Evolutionary conservation across 2,329 filamentous ascomycete species (phyloP).

Genomic region (Cytospora schulzeri): DNA sequence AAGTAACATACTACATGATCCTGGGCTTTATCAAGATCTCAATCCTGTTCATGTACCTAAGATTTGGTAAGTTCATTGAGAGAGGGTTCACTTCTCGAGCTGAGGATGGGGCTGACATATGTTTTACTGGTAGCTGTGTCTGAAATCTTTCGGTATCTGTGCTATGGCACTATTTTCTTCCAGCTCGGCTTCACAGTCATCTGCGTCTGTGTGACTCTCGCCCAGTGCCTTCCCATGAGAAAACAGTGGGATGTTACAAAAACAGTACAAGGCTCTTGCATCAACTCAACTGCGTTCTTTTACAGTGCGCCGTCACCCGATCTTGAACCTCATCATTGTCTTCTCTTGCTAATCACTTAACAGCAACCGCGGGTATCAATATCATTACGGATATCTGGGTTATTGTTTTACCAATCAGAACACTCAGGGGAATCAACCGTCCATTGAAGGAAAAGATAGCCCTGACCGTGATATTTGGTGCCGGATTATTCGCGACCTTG

Average conservation of each 20-base stretch:
- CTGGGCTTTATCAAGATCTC: constrained; percentile 46
- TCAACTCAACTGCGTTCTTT: constrained; percentile 45
- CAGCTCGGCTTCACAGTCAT: constrained; percentile 44
- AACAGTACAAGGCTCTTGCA: constrained; percentile 40
- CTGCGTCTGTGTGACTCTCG: constrained; percentile 42
- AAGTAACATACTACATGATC: constrained; percentile 45
- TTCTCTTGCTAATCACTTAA: not conserved
- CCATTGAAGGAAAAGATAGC: constrained; percentile 52
- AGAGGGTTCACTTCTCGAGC: not conserved
- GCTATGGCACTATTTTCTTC: constrained; percentile 41
- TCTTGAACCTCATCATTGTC: not conserved
- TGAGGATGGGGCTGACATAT: not conserved
- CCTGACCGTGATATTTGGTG: constrained; percentile 48
- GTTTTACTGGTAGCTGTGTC: constrained; percentile 26
- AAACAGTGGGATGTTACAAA: constrained; percentile 45
- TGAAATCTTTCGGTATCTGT: constrained; percentile 36
- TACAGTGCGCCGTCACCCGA: constrained; percentile 31
- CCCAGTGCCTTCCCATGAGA: constrained; percentile 46
- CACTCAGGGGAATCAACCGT: constrained; percentile 49
- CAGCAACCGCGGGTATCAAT: constrained; percentile 47
- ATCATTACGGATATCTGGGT: constrained; percentile 51
- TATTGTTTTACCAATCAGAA: constrained; percentile 46
- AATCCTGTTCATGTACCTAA: constrained; percentile 49
- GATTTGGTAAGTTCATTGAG: constrained; percentile 41
- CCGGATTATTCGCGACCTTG: constrained; percentile 41